Base-by-base conservation (phyloP, 495 filamentous ascomycete species). In the Aspergillus steynii region DNA sequence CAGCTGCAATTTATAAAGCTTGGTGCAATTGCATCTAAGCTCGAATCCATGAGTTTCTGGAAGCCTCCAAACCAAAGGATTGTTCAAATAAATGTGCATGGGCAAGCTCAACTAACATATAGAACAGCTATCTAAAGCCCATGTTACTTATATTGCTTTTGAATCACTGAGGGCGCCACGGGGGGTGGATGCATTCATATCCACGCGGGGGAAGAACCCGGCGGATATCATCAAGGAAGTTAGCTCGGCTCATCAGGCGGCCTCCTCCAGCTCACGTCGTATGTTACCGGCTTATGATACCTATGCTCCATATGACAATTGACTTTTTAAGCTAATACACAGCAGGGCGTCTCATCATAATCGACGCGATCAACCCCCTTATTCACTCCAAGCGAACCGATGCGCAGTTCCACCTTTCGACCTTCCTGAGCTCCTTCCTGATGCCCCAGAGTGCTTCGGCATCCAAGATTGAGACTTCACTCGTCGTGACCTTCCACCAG, bases 101-200 rank as follows among this genome's bases (percentile, higher is more conserved):
- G 4, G 5, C 27, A 50, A 1, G n/a, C 7, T 32, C 12, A 29
- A 46, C 42, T 28, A 2, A 28, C 32, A 25, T 53, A 55, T 32
- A 60, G 14, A 32, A 56, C 61, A 85, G 83, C 63, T 77, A 20
- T 80, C 80, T 3, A 85, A 85, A 69, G 78, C 75, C 45, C 86
- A 88, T 70, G 77, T 88, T 15, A 82, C 95, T n/a, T 89, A 86
- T 66, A 75, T 96, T 57, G 88, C 91, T n/a, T 91, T 91, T 67
- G 82, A 87, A 60, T 91, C 91, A 0, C 69, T 90, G 6, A 85
- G 83, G 50, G 83, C 85, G 10, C 74, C 73, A 7, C 68, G 80
- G 15, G 84, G 78, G 14, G 77, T 84, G 0, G 88, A 88, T 69
- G 67, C 82, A 27, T 88, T 93, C 62, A 74, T 97, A 58, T 77